These are phyloP conservation scores for Globisporangium recalcitrans DNA, from an alignment of 352 stramenopile species.

Conservation along the genomic window DNA sequence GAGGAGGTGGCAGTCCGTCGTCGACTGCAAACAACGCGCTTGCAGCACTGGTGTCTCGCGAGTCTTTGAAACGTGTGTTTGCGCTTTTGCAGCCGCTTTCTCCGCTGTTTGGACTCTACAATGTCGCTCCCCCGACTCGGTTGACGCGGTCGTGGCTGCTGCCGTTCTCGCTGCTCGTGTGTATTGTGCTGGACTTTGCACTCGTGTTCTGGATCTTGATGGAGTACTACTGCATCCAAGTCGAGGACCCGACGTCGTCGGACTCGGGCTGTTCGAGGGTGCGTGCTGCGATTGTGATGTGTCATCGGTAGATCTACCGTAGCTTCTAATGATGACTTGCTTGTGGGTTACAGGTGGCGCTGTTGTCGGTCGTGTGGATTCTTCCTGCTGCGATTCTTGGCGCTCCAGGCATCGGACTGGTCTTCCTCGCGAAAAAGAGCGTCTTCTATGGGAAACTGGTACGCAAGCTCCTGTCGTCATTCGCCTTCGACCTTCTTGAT, in stretches of 20 bases:
- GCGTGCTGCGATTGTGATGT: no score
- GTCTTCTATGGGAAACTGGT: slow-evolving; percentile 76
- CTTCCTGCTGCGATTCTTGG: slow-evolving; percentile 56
- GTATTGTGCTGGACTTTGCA: slow-evolving; percentile 61
- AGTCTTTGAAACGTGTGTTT: slow-evolving; percentile 16
- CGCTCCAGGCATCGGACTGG: slow-evolving; percentile 56
- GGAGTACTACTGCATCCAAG: slow-evolving; percentile 86
- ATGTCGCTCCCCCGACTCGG: slow-evolving; percentile 24
- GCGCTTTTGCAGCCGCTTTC: slow-evolving; percentile 41
- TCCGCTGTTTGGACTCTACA: slow-evolving; percentile 56
- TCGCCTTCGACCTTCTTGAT: background rate
- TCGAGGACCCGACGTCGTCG: slow-evolving; percentile 61
- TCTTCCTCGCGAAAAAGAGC: slow-evolving; percentile 66
- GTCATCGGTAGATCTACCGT: no score
- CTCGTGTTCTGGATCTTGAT: slow-evolving; percentile 73
- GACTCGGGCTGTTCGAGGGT: slow-evolving; percentile 77
- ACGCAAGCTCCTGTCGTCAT: background rate
- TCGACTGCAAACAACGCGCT: slow-evolving; percentile 15
- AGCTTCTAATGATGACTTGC: no score
- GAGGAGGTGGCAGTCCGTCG: background rate
- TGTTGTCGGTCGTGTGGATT: slow-evolving; percentile 56
- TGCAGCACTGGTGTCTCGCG: slow-evolving; percentile 15
- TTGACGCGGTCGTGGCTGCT: slow-evolving; percentile 30
- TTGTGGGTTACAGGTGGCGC: slow-evolving; percentile 31
- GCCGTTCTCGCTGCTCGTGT: slow-evolving; percentile 43